These are phyloP conservation scores for Pascua sp. DNA, from an alignment of 1,284 basidiomycete genomes.

Conservation along the genomic window DNA sequence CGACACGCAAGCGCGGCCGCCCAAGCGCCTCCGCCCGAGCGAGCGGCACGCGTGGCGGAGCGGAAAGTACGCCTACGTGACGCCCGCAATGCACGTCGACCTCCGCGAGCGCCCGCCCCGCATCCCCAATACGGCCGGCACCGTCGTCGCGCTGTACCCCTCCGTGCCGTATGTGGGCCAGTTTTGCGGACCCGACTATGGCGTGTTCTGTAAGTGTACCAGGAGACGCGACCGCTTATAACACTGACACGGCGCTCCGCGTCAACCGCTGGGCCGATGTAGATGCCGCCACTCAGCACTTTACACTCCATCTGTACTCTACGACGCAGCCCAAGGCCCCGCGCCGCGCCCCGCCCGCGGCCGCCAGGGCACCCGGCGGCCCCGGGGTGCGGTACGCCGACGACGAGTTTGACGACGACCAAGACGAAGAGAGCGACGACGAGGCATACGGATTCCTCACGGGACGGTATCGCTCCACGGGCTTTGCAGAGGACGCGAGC, in stretches of 20 bases:
- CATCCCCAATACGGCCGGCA: conserved; percentile 81
- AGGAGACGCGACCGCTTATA: conserved; percentile 9
- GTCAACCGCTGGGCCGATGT: conserved; percentile 27
- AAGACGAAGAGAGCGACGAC: conserved; percentile 28
- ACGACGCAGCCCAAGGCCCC: conserved; percentile 48
- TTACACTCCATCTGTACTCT: conserved; percentile 81
- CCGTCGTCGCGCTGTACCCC: conserved; percentile 75
- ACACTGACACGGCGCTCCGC: conserved; percentile 39
- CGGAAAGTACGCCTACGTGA: not conserved
- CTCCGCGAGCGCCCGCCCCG: conserved; percentile 49
- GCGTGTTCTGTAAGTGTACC: conserved; percentile 32
- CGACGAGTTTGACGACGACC: conserved; percentile 23
- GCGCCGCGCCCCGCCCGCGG: conserved; percentile 6
- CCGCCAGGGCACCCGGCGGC: conserved; percentile 1
- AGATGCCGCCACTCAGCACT: conserved; percentile 62
- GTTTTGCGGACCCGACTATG: conserved; percentile 59
- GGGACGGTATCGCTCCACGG: conserved; percentile 10
- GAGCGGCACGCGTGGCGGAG: conserved; percentile 4
- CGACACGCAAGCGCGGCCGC: too few relatives aligned
- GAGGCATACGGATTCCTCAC: conserved; percentile 38
- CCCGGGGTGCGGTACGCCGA: not conserved
- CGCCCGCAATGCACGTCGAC: not conserved
- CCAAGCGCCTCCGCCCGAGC: conserved; percentile 1
- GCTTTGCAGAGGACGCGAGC: conserved; percentile 54
- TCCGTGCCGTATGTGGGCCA: conserved; percentile 87